Evolutionary conservation across 1,284 basidiomycete genomes (phyloP).

Genomic region (Papiliotrema laurentii): DNA sequence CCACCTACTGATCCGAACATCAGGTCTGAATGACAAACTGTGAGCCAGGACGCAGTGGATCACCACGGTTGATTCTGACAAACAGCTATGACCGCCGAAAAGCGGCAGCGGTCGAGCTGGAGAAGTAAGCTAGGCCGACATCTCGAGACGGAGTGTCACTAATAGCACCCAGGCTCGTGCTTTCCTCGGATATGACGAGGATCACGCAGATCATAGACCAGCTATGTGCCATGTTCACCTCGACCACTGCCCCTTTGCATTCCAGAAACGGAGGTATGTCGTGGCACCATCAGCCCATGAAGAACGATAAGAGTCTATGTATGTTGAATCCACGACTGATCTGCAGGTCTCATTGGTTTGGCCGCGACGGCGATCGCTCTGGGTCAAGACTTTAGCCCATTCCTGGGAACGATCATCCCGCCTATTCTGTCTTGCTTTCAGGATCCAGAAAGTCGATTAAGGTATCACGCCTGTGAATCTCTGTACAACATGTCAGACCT

Average conservation of each 20-base stretch:
- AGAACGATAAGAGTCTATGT: not conserved
- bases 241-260: slow-evolving; percentile 72
- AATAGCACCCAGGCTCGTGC: slow-evolving; percentile 69
- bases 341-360: slow-evolving; percentile 71
- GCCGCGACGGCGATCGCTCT: slow-evolving; percentile 95
- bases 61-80: not conserved
- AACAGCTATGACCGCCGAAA: slow-evolving; percentile 90
- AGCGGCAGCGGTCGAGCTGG: slow-evolving; percentile 88
- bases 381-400: slow-evolving; percentile 85
- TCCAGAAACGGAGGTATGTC: slow-evolving; percentile 77
- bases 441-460: slow-evolving; percentile 89
- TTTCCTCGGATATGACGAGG: slow-evolving; percentile 72
- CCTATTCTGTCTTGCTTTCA: slow-evolving; percentile 90
- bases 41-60: slow-evolving; percentile 17
- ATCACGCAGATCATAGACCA: slow-evolving; percentile 90
- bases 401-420: slow-evolving; percentile 87
- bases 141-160: too few species aligned
- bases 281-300: not conserved
- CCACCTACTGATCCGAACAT: not conserved
- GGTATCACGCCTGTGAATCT: slow-evolving; percentile 80
- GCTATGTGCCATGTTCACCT: slow-evolving; percentile 85
- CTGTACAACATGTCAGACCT: slow-evolving; percentile 81
- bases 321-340: slow-evolving; percentile 2
- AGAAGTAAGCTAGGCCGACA: slow-evolving; percentile 85
- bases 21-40: slow-evolving; percentile 50